Evolutionary conservation across 2,329 filamentous ascomycete species (phyloP), one percentile per base, ranked within the genome.

Genomic region (Alternaria ventricosa): DNA sequence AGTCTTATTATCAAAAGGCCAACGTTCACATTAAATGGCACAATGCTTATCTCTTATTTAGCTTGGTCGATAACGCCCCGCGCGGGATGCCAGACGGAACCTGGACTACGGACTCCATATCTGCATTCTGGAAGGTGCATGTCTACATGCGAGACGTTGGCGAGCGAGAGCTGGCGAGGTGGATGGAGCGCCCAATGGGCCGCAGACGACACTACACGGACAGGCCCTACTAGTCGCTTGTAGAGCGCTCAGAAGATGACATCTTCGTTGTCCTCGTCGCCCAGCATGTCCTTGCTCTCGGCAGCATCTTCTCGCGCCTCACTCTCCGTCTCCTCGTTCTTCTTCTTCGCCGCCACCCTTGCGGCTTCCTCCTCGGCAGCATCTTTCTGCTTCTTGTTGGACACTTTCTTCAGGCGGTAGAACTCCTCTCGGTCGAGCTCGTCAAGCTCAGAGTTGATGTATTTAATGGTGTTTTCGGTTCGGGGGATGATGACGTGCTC

Each of bases 381-480:
- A 36, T 83, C 83, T 63, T 84, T 78, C 69, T 88, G 87, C 77
- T 89, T 90, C 79, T 90, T 92, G 27, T 88, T 89, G 76, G 91
- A 91, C 78, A 96, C 87, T 86, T 99, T 99, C 84, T 99, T 99
- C 78, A 99, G 83, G 70, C 96, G 87, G 83, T 97, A 99, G 81
- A 99, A 99, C 79, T 99, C 96, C 80, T 98, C 96, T 85, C 96
- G 89, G 82, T 98, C 96, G 55, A 99, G 86, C 83, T 99, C 96
- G 78, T 99, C 96, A 15, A 99, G 88, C 80, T 99, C 96, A 1
- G 95, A 97, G 83, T 98, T 98, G 86, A 98, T 98, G 78, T 98
- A 99, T 83, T 97, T 97, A 85, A 99, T 99, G n/a, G 96, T 99
- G 77, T 98, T 99, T 80, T 99, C 96, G 13, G 96, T 99, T 70